Evolutionary conservation across 176 grass and related monocot genomes (phyloP).

Genomic region (Eragrostis nindensis): DNA sequence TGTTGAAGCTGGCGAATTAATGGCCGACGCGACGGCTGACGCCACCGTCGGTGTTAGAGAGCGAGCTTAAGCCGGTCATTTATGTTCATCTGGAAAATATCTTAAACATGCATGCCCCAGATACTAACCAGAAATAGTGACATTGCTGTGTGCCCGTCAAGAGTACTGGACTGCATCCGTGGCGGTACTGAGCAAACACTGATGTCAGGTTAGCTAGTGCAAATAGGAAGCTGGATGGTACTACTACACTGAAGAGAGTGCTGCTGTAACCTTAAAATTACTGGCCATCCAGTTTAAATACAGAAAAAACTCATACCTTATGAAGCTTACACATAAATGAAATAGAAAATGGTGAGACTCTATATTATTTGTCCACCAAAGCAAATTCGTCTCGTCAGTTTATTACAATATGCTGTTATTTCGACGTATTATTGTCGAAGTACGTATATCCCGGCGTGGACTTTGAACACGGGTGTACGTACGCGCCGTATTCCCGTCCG

Average conservation of each 20-base stretch:
- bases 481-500: slow-evolving; percentile 25
- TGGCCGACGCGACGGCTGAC: slow-evolving; percentile 27
- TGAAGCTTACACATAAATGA: too few species aligned
- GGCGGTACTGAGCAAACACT: background rate
- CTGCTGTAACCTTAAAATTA: background rate
- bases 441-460: slow-evolving; percentile 29
- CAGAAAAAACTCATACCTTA: too few species aligned
- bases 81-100: slow-evolving; percentile 1
- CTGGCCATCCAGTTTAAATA: background rate
- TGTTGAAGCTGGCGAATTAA: slow-evolving; percentile 28
- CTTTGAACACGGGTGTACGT: slow-evolving; percentile 52
- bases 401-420: background rate
- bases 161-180: background rate
- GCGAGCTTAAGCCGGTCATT: background rate
- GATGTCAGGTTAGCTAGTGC: slow-evolving; percentile 9
- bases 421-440: background rate
- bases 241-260: background rate
- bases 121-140: background rate
- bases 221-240: background rate
- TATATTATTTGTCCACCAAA: background rate
- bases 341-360: background rate
- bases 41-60: slow-evolving; percentile 9
- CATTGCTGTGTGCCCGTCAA: background rate
- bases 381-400: background rate
- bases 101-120: background rate